These are phyloP conservation scores for Neopestalotiopsis rosae DNA, from an alignment of 2,329 filamentous ascomycete genomes.

Conservation along the genomic window DNA sequence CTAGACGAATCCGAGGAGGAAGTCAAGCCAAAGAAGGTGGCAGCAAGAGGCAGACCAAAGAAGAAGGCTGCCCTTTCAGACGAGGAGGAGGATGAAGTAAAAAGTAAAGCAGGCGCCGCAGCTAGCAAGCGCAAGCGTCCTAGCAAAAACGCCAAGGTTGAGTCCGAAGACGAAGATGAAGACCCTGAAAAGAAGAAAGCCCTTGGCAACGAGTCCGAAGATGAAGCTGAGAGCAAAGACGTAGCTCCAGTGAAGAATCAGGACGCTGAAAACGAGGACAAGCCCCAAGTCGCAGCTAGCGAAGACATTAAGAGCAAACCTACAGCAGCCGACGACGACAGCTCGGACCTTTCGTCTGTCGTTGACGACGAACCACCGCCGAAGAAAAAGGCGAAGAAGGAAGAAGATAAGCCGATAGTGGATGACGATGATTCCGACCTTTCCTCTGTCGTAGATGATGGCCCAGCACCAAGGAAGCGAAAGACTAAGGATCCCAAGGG, in stretches of 20 bases:
- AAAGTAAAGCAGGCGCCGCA: conserved; percentile 19
- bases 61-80: conserved; percentile 36
- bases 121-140: conserved; percentile 32
- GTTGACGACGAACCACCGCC: conserved; percentile 68
- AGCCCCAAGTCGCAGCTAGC: conserved; percentile 42
- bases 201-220: not conserved
- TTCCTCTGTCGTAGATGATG: conserved; percentile 80
- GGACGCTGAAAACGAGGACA: conserved; percentile 29
- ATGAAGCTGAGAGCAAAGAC: not conserved
- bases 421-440: conserved; percentile 54
- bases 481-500: conserved; percentile 43
- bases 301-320: conserved; percentile 17
- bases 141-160: conserved; percentile 29
- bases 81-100: conserved; percentile 32
- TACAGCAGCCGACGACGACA: conserved; percentile 17
- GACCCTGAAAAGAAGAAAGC: not conserved
- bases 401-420: conserved; percentile 26
- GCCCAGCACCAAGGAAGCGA: conserved; percentile 50
- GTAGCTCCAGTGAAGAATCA: not conserved
- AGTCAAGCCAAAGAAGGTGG: conserved; percentile 24
- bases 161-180: conserved; percentile 26
- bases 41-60: conserved; percentile 33
- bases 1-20: conserved; percentile 28
- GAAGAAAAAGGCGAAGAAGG: conserved; percentile 29
- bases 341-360: conserved; percentile 67